These are phyloP conservation scores for Catunica adiposa DNA, from an alignment of 2,329 filamentous ascomycete genomes.

Conservation along the genomic window DNA sequence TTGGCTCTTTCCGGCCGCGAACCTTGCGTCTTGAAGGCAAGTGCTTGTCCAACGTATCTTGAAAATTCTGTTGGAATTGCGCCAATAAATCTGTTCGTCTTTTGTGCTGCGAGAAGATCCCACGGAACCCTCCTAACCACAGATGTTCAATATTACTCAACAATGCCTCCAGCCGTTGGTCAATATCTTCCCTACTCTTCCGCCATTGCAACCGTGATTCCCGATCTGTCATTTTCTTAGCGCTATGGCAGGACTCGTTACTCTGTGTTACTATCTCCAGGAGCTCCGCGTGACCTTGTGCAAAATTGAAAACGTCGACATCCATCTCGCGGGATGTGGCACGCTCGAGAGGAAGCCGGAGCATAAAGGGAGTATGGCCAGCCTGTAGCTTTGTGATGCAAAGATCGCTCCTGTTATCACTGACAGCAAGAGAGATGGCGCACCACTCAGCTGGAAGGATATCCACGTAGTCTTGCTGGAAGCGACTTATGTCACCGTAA, in stretches of 20 bases:
- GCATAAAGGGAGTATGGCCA: constrained; percentile 62
- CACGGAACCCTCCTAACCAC: constrained; percentile 89
- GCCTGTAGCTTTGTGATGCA: constrained; percentile 74
- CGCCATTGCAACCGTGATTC: constrained; percentile 77
- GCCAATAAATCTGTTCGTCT: constrained; percentile 47
- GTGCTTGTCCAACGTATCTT: constrained; percentile 64
- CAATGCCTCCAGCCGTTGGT: constrained; percentile 59
- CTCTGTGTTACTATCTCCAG: constrained; percentile 65
- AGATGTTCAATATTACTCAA: constrained; percentile 76
- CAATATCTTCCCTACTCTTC: constrained; percentile 66
- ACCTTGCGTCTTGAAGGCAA: constrained; percentile 64
- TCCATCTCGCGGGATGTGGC: constrained; percentile 69
- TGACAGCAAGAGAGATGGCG: constrained; percentile 69
- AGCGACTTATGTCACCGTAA: constrained; percentile 40
- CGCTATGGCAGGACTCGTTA: constrained; percentile 66
- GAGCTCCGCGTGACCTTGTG: constrained; percentile 63
- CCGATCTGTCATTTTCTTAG: constrained; percentile 53
- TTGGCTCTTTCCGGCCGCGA: constrained; percentile 26
- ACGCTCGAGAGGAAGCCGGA: constrained; percentile 70
- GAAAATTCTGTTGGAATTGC: constrained; percentile 62
- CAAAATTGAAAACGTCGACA: constrained; percentile 49
- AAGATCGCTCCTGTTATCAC: constrained; percentile 66
- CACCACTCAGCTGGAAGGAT: constrained; percentile 73
- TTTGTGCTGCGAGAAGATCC: constrained; percentile 68
- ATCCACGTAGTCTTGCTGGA: constrained; percentile 69